These are phyloP conservation scores for Aspergillus melleus DNA, from an alignment of 2,329 filamentous ascomycete genomes.

Conservation along the genomic window DNA sequence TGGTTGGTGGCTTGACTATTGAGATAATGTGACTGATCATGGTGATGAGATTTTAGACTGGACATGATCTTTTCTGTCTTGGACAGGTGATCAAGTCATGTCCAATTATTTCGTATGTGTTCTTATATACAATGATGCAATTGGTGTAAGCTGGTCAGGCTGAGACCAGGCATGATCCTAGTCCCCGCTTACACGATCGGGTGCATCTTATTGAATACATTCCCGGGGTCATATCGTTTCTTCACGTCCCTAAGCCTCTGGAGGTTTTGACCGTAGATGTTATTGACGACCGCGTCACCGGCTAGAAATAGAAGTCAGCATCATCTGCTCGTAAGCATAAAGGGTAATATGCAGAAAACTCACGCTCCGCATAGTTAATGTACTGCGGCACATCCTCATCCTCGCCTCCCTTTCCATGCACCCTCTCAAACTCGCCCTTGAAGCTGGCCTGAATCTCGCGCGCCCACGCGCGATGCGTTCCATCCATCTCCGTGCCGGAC, in stretches of 20 bases:
- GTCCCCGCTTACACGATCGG: neutral
- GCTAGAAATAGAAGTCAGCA: conserved; percentile 18
- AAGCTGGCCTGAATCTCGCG: conserved; percentile 31
- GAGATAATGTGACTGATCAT: too few species aligned
- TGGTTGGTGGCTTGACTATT: too few species aligned
- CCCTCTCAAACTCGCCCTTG: conserved; percentile 24
- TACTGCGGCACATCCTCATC: conserved; percentile 31
- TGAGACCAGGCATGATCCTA: too few species aligned
- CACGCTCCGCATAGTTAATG: conserved; percentile 38
- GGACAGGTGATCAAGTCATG: too few species aligned
- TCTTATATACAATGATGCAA: too few species aligned
- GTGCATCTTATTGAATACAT: conserved; percentile 49
- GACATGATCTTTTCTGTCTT: too few species aligned
- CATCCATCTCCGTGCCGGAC: conserved; percentile 41
- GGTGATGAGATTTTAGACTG: too few species aligned
- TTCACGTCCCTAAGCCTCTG: conserved; percentile 44
- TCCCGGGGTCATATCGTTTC: conserved; percentile 48
- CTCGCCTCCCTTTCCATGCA: neutral
- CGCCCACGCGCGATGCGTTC: conserved; percentile 41
- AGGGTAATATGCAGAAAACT: conserved; percentile 10
- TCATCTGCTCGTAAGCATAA: too few species aligned
- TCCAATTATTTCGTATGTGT: too few species aligned
- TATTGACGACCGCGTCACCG: conserved; percentile 32
- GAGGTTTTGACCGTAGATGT: conserved; percentile 50
- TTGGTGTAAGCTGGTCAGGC: too few species aligned